Conservation (phyloP, 2,329 filamentous ascomycete genomes). For the Cladophialophora carrionii region DNA sequence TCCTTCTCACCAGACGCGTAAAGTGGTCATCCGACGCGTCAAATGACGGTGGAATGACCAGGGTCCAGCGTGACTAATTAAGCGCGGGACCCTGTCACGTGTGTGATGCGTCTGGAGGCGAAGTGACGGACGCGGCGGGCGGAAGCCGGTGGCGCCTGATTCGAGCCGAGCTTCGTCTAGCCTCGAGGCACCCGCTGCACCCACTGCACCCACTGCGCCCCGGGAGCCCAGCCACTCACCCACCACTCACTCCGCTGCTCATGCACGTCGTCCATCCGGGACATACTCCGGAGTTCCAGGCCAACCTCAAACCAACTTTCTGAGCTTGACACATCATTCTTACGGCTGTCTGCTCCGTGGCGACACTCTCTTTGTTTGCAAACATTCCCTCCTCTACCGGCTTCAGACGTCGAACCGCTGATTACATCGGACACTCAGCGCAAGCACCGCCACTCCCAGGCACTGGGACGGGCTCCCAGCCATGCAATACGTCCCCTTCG, state of each 20-base stretch:
- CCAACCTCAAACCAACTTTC: background rate
- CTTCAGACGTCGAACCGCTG: background rate
- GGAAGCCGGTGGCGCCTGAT: background rate
- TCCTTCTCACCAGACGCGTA: constrained; percentile 24
- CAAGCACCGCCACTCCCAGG: background rate
- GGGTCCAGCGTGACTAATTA: background rate
- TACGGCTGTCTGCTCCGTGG: background rate
- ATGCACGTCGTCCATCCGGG: background rate
- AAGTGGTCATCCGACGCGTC: constrained; percentile 31
- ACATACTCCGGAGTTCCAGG: background rate
- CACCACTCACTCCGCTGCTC: background rate
- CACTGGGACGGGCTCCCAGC: constrained; percentile 27
- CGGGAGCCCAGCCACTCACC: background rate
- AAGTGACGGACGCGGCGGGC: background rate
- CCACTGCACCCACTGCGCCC: too few species aligned
- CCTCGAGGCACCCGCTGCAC: background rate
- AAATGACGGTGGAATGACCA: background rate
- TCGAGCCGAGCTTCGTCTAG: background rate
- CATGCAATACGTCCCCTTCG: constrained; percentile 83
- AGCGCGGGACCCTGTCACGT: background rate
- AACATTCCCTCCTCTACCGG: background rate
- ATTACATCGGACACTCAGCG: background rate
- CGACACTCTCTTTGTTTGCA: background rate
- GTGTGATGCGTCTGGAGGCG: background rate
- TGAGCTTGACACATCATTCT: background rate